phyloP scores from a whole-genome alignment of 441 rosid genomes.

The Syzygium malaccense region DNA sequence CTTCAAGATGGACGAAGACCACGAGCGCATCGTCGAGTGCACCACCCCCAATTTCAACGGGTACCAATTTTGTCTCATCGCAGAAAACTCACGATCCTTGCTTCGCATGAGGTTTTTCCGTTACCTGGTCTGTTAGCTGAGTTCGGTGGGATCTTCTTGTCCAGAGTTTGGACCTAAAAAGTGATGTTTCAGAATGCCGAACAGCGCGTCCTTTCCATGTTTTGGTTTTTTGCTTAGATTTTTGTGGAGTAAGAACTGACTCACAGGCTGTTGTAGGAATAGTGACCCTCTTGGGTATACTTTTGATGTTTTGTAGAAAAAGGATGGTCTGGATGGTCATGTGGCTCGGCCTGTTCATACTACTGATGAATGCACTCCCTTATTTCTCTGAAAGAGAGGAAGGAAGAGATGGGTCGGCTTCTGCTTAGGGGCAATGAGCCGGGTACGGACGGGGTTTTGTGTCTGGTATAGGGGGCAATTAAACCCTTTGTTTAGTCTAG shows the following conservation, averaged over 20 bases:
- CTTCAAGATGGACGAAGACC: constrained; percentile 89
- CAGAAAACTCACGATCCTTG: not conserved
- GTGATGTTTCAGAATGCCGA: not conserved
- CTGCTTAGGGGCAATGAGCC: not conserved
- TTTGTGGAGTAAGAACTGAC: not conserved
- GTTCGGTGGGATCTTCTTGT: not conserved
- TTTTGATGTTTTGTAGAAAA: not conserved
- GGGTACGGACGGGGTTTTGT: not conserved
- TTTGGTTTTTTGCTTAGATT: not conserved
- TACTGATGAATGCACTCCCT: not conserved
- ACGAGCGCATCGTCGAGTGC: constrained; percentile 83
- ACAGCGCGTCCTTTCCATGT: not conserved
- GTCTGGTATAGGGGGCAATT: no score
- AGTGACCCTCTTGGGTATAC: not conserved
- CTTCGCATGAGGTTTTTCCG: not conserved
- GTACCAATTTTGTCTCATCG: constrained; percentile 15
- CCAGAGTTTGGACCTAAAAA: not conserved
- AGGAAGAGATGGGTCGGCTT: not conserved
- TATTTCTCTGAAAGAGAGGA: not conserved
- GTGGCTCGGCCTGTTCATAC: not conserved
- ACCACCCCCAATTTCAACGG: constrained; percentile 92
- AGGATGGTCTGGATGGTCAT: not conserved
- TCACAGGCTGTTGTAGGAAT: not conserved
- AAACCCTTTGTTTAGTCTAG: no score
- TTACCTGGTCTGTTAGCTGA: not conserved